phyloP scores from a whole-genome alignment of 331 rosid species.

The Prunus yedoensis region DNA sequence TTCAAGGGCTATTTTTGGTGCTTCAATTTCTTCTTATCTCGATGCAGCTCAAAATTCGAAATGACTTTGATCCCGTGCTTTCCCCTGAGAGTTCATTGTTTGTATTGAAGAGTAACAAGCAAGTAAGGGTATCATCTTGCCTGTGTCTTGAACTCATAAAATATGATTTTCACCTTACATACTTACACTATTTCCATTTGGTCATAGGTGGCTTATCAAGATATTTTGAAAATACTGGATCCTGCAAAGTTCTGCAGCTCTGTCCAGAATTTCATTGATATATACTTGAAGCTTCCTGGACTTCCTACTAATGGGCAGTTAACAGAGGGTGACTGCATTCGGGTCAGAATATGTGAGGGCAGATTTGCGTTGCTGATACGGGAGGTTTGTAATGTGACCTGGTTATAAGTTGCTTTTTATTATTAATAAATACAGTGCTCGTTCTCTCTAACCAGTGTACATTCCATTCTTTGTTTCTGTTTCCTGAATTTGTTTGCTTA shows the following conservation, averaged over 20 bases:
- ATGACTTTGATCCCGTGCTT: slow-evolving; percentile 97
- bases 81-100: slow-evolving; percentile 98
- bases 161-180: slow-evolving; percentile 14
- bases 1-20: slow-evolving; percentile 8
- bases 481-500: slow-evolving; percentile 33
- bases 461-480: slow-evolving; percentile 7
- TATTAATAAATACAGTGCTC: slow-evolving; percentile 1
- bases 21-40: slow-evolving; percentile 11
- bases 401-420: neutral
- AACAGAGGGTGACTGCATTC: slow-evolving; percentile 88
- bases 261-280: slow-evolving; percentile 87
- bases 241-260: slow-evolving; percentile 92
- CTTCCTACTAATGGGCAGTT: slow-evolving; percentile 81
- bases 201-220: slow-evolving; percentile 85
- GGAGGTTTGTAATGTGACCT: slow-evolving; percentile 59
- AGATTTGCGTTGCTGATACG: slow-evolving; percentile 94
- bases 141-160: slow-evolving; percentile 14
- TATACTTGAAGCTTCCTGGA: slow-evolving; percentile 90
- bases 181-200: slow-evolving; percentile 27
- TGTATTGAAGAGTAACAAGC: slow-evolving; percentile 90
- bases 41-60: slow-evolving; percentile 97
- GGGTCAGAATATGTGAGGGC: slow-evolving; percentile 98
- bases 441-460: neutral
- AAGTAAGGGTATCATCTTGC: slow-evolving; percentile 46
- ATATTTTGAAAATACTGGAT: slow-evolving; percentile 87